Evolutionary conservation across 768 basidiomycete genomes (phyloP), one percentile per base, ranked within the genome.

Genomic region (Boletus rufocinnamomeus): DNA sequence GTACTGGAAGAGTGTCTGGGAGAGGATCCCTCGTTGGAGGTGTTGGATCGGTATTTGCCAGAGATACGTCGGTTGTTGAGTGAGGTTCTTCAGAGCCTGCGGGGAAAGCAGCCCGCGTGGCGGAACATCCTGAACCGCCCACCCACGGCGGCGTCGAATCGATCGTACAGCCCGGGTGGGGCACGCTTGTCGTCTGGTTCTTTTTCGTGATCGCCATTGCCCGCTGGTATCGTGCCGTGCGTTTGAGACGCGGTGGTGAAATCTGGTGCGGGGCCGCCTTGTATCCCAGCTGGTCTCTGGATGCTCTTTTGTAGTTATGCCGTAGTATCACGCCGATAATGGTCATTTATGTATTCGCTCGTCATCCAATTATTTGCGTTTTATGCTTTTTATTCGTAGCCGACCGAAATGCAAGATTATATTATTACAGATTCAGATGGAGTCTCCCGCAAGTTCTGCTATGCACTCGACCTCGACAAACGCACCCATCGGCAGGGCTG

Each of bases 381-480:
- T n/a, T 30, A 14, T 30, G 16, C 17, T 17, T 19, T 27, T 44
- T 16, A 46, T 28, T 37, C 7, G 16, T 16, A 17, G 16, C 16
- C 11, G 2, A 3, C 6, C 40, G 25, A 17, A 8, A 37, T 44
- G 35, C 52, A 43, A 4, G 25, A 37, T 23, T 3, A 4, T 4
- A 17, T 37, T 4, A 17, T 37, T 17, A 16, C 8, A 23, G 28
- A 5, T 8, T 49, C 48, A 34, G 9, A 14, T 21, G 47, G 46
- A 5, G 45, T 17, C 23, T 8, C 23, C 8, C n/a, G 45, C 23
- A 6, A 63, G 27, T 28, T 80, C 81, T 14, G 84, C 86, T 30
- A 84, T 74, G 62, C 83, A 85, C 60, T 87, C 85, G 35, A 87
- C 80, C 75, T 87, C 85, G 32, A 87, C 77, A 55, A 78, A 79